These are phyloP conservation scores for Tubosaeta sp. DNA, from an alignment of 768 basidiomycete genomes.

Conservation along the genomic window DNA sequence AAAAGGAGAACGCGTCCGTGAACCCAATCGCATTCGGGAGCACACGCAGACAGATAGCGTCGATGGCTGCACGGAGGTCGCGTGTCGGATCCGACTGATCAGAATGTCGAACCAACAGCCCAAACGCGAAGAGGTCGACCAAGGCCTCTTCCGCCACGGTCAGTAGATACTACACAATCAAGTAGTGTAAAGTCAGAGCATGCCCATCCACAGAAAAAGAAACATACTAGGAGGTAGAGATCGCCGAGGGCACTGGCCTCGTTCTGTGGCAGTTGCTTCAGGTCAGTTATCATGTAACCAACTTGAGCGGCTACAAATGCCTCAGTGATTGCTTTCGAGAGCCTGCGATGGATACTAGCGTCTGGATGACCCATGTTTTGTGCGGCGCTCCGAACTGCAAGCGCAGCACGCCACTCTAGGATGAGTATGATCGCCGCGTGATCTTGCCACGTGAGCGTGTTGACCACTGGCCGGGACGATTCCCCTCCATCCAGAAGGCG, in stretches of 20 bases:
- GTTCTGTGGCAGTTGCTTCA: conserved; percentile 18
- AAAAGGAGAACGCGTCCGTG: conserved; percentile 69
- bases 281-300: conserved; percentile 39
- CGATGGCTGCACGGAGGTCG: conserved; percentile 47
- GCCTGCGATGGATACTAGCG: conserved; percentile 51
- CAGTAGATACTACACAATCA: conserved; percentile 51
- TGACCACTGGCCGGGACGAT: conserved; percentile 15
- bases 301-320: conserved; percentile 62
- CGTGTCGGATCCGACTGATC: conserved; percentile 41
- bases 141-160: conserved; percentile 52
- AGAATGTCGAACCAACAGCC: conserved; percentile 31
- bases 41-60: conserved; percentile 45
- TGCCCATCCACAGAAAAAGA: not conserved
- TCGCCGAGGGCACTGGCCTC: conserved; percentile 19
- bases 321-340: conserved; percentile 62
- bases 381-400: conserved; percentile 42
- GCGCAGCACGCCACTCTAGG: conserved; percentile 64
- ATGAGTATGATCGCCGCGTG: conserved; percentile 40
- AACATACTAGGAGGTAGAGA: conserved; percentile 28
- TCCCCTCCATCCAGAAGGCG: conserved; percentile 39
- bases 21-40: conserved; percentile 64
- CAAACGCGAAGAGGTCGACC: conserved; percentile 56
- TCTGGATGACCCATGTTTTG: conserved; percentile 41
- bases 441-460: conserved; percentile 34
- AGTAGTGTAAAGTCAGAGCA: not conserved